Base-by-base conservation (phyloP, 768 basidiomycete species). In the Boletus sensibilis region DNA sequence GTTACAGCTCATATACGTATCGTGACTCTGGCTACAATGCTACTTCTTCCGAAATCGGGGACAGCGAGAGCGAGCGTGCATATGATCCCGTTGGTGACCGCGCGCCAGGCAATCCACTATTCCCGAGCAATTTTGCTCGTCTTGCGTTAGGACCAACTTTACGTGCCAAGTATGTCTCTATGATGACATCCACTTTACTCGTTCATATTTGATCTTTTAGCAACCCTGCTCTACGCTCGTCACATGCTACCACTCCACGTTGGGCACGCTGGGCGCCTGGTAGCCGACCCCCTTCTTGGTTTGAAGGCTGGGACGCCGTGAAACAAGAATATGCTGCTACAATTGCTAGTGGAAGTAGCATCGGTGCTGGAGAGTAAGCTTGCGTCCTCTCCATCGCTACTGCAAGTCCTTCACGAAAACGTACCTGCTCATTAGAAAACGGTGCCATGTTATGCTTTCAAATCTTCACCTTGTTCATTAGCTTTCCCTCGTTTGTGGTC, bases 61-160 rank as follows among this genome's bases (percentile, higher is more conserved):
- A 71, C 45, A 61, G 29, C 20, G 71, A 69, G 40, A 63, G 53
- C 40, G 69, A 71, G n/a, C 64, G 57, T 12, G 65, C 70, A 13
- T 82, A 84, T 63, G 75, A 83, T 65, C 71, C 78, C 4, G 73
- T 81, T n/a, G 81, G 79, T 10, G 88, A 90, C 60, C 79, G 90
- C 6, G 78, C 75, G 1, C 84, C 87, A 2, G 92, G 90, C 0
- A 82, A 85, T 60, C 92, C 91, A 14, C 73, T 93, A 8, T 95
- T 95, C 75, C 89, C 90, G 4, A 87, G 83, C 61, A 90, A 82
- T 66, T 95, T 93, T 71, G 82, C 88, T 33, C 80, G 81, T 52
- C 70, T 93, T 59, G 80, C 82, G 25, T 62, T 80, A 35, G 82
- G 81, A 34, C 90, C 90, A 21, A 91, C 87, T 23, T 72, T 92